A percentile compares a stretch with the other conserved stretches of the same genome.
Conservation (phyloP, 75 land plant species). For the Pinus taeda region DNA sequence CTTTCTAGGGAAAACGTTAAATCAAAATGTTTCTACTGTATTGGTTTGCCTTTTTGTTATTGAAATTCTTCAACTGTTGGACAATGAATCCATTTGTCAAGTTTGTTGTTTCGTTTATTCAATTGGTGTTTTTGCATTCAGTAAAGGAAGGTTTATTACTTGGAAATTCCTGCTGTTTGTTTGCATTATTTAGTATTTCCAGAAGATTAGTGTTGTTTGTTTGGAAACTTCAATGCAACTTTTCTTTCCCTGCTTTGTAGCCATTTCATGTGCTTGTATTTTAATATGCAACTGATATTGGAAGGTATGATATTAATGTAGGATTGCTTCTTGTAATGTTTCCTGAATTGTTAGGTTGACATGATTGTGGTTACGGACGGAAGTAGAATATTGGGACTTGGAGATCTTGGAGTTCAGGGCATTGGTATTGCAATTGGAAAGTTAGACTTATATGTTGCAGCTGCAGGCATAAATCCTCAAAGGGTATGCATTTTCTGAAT, state of each 20-base stretch:
- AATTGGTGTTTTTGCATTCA: not conserved
- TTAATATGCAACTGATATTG: not conserved
- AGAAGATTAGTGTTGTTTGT: not conserved
- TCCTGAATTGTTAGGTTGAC: conserved; percentile 66
- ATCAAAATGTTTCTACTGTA: no score
- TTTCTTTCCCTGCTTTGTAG: not conserved
- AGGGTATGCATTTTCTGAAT: conserved; percentile 48
- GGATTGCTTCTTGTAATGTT: not conserved
- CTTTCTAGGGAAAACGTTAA: not conserved
- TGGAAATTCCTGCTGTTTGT: conserved; percentile 2
- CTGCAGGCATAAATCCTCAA: conserved; percentile 99
- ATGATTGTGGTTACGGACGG: conserved; percentile 99
- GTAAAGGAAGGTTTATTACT: not conserved
- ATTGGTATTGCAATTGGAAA: conserved; percentile 99
- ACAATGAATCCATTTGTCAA: not conserved
- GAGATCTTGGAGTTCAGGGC: conserved; percentile 98
- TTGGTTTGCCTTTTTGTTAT: not conserved
- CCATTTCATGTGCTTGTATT: conserved; percentile 1
- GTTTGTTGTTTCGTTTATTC: not conserved
- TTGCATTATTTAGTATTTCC: not conserved
- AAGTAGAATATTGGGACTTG: conserved; percentile 96
- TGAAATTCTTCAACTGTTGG: not conserved
- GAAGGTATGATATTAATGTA: not conserved
- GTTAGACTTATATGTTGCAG: conserved; percentile 97
- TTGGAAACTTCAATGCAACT: not conserved